Evolutionary conservation across 768 basidiomycete species (phyloP).

Genomic region (Hypholoma sublateritium): DNA sequence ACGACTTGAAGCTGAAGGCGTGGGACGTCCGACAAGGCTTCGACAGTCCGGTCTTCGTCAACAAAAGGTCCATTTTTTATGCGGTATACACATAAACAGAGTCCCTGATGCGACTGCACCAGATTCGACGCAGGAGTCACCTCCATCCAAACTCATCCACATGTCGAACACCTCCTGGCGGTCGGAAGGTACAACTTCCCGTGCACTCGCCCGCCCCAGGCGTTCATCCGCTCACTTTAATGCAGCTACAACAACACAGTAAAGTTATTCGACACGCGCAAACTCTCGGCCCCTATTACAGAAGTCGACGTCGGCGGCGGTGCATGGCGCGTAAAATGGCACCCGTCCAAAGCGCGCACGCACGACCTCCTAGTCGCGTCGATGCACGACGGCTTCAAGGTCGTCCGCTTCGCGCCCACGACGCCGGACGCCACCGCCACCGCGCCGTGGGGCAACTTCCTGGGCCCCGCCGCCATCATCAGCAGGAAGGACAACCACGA

Average conservation of each 20-base stretch:
- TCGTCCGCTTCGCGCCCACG: constrained; percentile 48
- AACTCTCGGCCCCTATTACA: constrained; percentile 53
- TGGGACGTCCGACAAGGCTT: constrained; percentile 85
- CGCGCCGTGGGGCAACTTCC: constrained; percentile 15
- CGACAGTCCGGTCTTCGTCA: constrained; percentile 59
- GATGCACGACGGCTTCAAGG: constrained; percentile 97
- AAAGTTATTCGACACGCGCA: constrained; percentile 80
- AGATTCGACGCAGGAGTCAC: constrained; percentile 96
- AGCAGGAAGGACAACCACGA: constrained; percentile 73
- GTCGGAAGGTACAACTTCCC: constrained; percentile 72
- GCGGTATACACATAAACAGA: background rate
- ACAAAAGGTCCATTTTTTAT: constrained; percentile 56
- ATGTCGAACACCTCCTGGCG: constrained; percentile 77
- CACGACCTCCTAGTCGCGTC: constrained; percentile 87
- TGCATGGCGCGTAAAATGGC: constrained; percentile 96
- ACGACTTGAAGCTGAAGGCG: constrained; percentile 84
- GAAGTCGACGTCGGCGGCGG: constrained; percentile 82
- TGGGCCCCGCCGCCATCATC: constrained; percentile 35
- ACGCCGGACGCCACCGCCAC: background rate
- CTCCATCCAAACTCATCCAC: constrained; percentile 81
- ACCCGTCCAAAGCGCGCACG: constrained; percentile 67
- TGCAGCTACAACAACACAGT: constrained; percentile 82
- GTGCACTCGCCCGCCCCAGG: background rate
- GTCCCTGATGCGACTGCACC: background rate
- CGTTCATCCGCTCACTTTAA: background rate